Percentiles rank a stretch among this genome's conserved stretches.
Evolutionary conservation across 1,284 basidiomycete genomes (phyloP).

Genomic region (Apiotrichum brassicae): DNA sequence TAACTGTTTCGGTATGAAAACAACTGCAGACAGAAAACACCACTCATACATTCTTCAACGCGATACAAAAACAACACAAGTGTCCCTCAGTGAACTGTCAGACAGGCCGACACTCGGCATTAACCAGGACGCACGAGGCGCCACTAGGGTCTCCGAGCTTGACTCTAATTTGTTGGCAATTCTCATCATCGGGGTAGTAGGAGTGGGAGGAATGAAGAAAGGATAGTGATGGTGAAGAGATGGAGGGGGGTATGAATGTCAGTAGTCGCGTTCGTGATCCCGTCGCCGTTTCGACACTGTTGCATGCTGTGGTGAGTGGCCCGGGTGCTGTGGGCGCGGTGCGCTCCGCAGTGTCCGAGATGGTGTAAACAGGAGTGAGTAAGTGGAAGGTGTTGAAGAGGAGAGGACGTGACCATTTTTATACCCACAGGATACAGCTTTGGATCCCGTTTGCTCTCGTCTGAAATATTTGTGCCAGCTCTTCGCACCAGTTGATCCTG

Average conservation of each 20-base stretch:
- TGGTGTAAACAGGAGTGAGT: too few relatives aligned
- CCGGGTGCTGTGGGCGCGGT: too few relatives aligned
- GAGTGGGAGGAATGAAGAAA: not conserved
- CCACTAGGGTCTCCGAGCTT: constrained; percentile 25
- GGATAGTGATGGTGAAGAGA: not conserved
- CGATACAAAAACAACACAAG: not conserved
- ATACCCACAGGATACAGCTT: too few relatives aligned
- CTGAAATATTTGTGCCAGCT: too few relatives aligned
- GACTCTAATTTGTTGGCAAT: constrained; percentile 27
- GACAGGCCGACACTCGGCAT: constrained; percentile 25
- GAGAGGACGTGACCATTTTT: not conserved
- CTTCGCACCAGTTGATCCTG: too few relatives aligned
- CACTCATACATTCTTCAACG: not conserved
- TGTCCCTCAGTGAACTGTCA: constrained; percentile 22
- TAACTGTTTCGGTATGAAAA: too few relatives aligned
- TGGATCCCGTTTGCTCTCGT: too few relatives aligned
- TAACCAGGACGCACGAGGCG: constrained; percentile 16
- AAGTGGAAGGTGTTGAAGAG: not conserved
- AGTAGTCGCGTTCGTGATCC: too few relatives aligned
- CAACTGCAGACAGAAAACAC: too few relatives aligned
- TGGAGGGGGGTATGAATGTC: not conserved
- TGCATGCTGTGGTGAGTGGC: constrained; percentile 3
- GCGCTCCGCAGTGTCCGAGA: too few relatives aligned
- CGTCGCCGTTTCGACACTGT: too few relatives aligned
- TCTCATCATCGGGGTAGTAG: constrained; percentile 22